Base-by-base conservation (phyloP, 2,329 filamentous ascomycete species). In the Didymella pomorum region DNA sequence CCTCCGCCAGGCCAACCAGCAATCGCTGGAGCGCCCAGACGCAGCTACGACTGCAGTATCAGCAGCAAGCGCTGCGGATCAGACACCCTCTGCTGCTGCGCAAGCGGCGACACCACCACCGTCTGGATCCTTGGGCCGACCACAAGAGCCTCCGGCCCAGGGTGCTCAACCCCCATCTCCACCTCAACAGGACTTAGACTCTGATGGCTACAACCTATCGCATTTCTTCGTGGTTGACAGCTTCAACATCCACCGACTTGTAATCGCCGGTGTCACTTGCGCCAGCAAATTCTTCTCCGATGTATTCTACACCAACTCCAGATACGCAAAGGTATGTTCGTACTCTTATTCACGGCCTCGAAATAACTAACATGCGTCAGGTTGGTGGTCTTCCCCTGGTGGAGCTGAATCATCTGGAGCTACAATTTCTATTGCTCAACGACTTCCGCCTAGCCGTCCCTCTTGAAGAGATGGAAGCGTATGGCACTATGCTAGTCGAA, bases 261-360 rank as follows among this genome's bases (percentile, higher is more conserved):
- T 98, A 53, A 99, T 99, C 74, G 92, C 95, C 2, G 95, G 94
- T 33, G 95, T 99, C 43, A 99, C 95, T 3, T 98, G 95, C 78
- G 93, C 95, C 5, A 98, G 94, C 86, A 99, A 99, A 79, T 99
- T 98, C 83, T 99, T 99, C 79, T 98, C 94, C 5, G 87, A 99
- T 79, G 94, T 98, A 39, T 99, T 99, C 71, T 99, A 98, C 76
- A 99, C 95, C 10, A 99, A 99, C 78, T 98, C 95, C 54, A 87
- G 95, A 87, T 99, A 99, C 77, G 95, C 95, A 60, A 99, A 98
- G 90, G 95, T 97, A 83, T 63, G 83, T 80, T 31, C 43, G 4
- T 33, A n/a, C 83, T 80, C 33, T 44, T 4, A 33, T 16, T 12
- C 16, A 23, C n/a, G 1, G 10, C 11, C n/a, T 12, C 0, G 21